Evolutionary conservation across 768 basidiomycete genomes (phyloP), one percentile per base, ranked within the genome.

Genomic region (Strobilomyces confusus): DNA sequence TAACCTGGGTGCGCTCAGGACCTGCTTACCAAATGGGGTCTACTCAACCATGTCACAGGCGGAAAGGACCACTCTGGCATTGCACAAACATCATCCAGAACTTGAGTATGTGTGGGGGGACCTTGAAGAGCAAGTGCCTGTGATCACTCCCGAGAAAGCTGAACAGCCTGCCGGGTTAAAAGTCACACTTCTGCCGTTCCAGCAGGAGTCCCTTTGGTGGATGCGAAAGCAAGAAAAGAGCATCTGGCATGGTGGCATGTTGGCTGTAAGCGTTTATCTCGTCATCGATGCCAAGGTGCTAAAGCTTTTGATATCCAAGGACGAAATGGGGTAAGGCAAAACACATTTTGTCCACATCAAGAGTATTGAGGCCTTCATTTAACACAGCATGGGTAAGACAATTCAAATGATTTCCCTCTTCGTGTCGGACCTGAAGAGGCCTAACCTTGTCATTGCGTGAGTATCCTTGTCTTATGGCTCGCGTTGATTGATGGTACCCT

Each of bases 361-460:
- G 48, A 25, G 26, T 48, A 9, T 34, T 51, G 44, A 59, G 51
- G 47, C 52, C 56, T 20, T 58, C 57, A n/a, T 44, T 46, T 56
- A 23, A 8, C 40, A 15, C 58, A 87, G 89, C 19, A 92, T 94
- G 91, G 89, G 89, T 14, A 93, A 94, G 71, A 99, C 95, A 0
- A 98, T 99, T 54, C 97, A 99, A 66, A 92, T 94, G 59, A 95
- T 99, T 46, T 80, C 94, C 1, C 77, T 98, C 36, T 77, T 99
- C 34, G 82, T 95, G 5, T 83, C 87, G 1, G 91, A 94, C 62
- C 67, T 78, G 44, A 72, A 77, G 55, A 87, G 82, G 66, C 93
- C 94, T 3, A 95, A 94, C 59, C 80, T 99, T 20, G 91, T 99
- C 30, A 80, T 99, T 26, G 97, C 97, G 88, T 91, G 68, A 57